Percentiles rank a stretch among this genome's conserved stretches.
Conservation (phyloP, 352 stramenopile genomes). For the Halophytophthora polymorphica region DNA sequence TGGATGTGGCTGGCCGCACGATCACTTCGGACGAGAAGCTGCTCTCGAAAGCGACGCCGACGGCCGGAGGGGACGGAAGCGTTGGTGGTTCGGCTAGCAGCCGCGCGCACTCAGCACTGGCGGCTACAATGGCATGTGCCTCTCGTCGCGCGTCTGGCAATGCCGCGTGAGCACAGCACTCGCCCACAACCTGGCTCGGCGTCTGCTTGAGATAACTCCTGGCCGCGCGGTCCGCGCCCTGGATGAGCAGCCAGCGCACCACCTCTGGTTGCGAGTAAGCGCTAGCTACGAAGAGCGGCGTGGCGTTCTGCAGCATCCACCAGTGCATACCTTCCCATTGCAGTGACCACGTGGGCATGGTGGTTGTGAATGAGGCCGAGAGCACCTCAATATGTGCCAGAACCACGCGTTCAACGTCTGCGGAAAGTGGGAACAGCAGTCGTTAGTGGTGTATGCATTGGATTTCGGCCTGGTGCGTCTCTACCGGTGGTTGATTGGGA, state of each 20-base stretch:
- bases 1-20: constrained; percentile 28
- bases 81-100: constrained; percentile 35
- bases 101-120: constrained; percentile 37
- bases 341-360: constrained; percentile 53
- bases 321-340: constrained; percentile 71
- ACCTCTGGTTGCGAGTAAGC: constrained; percentile 51
- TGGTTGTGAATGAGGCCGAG: constrained; percentile 48
- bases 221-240: constrained; percentile 49
- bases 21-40: constrained; percentile 37
- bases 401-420: constrained; percentile 35
- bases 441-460: neutral
- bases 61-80: constrained; percentile 26
- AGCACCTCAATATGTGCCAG: constrained; percentile 47
- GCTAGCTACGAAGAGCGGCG: constrained; percentile 60
- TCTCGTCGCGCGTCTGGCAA: constrained; percentile 9
- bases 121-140: constrained; percentile 8
- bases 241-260: constrained; percentile 52
- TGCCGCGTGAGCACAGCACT: constrained; percentile 42
- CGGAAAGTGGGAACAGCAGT: neutral
- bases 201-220: constrained; percentile 55
- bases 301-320: constrained; percentile 70
- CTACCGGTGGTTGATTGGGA: neutral
- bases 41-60: constrained; percentile 29
- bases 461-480: too few relatives aligned
- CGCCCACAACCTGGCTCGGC: constrained; percentile 45